Evolutionary conservation across 75 land plant species (phyloP).

Genomic region (Picea glauca): DNA sequence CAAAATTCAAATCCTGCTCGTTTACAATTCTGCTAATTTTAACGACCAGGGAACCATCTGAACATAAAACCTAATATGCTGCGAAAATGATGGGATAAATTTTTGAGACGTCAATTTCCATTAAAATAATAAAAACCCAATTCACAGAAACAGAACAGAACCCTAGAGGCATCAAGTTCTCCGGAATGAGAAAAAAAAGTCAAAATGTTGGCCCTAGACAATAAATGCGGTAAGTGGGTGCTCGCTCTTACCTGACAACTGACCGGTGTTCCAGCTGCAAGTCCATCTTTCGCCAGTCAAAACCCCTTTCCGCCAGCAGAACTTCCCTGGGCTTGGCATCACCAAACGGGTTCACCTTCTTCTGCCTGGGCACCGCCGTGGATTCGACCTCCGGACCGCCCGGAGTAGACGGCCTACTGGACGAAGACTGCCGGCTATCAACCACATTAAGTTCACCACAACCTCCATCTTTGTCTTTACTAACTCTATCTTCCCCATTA

Average conservation of each 20-base stretch:
- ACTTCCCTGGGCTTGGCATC: slow-evolving; percentile 37
- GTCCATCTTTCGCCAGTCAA: slow-evolving; percentile 34
- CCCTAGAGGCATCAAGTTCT: too few species aligned
- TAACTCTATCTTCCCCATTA: not conserved
- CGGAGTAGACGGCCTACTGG: slow-evolving; percentile 22
- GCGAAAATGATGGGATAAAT: too few species aligned
- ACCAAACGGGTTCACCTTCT: slow-evolving; percentile 29
- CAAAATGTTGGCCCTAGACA: too few species aligned
- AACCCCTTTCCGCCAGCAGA: slow-evolving; percentile 23
- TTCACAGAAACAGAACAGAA: too few species aligned
- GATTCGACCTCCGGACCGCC: slow-evolving; percentile 2
- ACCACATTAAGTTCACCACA: slow-evolving; percentile 9
- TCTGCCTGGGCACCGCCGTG: slow-evolving; percentile 8
- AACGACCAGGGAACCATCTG: too few species aligned
- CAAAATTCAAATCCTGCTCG: too few species aligned
- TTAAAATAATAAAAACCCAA: too few species aligned
- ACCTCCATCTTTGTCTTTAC: not conserved
- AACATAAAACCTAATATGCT: too few species aligned
- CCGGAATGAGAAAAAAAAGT: too few species aligned
- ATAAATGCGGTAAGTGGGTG: too few species aligned
- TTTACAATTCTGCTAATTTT: too few species aligned
- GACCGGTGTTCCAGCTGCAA: slow-evolving; percentile 25
- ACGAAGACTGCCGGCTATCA: slow-evolving; percentile 13
- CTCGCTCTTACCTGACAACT: slow-evolving; percentile 12
- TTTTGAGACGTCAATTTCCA: too few species aligned